Base-by-base conservation (phyloP, 2,329 filamentous ascomycete genomes). In the Tolypocladium capitatum region DNA sequence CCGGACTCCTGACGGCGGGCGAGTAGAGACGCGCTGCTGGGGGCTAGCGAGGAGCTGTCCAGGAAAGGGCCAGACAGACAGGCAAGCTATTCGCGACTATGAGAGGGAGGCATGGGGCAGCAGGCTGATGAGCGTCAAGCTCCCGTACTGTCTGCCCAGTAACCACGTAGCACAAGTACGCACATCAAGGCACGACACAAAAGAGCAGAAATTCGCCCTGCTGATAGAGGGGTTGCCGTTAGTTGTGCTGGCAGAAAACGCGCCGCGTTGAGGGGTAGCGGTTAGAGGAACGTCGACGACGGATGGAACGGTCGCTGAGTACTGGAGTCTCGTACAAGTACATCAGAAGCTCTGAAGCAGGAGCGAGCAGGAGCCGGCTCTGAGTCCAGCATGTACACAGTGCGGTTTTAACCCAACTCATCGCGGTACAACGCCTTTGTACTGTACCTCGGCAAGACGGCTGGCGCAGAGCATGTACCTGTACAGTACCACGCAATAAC, bases 401-500 rank as follows among this genome's bases (percentile, higher is more conserved):
- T 68, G 64, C 60, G 61, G 49, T 51, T 46, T 46, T 0, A 4
- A 14, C 3, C 9, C 14, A 7, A 34, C 20, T 44, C 34, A 49
- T 46, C 34, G 51, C 52, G 51, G 57, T 67, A 66, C 64, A 63
- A 56, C 52, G 42, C 46, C 47, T 45, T 59, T 59, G 64, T 62
- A 65, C 62, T 63, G 57, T 65, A 63, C 60, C 51, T 66, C 54
- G 56, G 57, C 53, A 59, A 55, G 58, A 56, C 55, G 57, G 56
- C 54, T 56, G 57, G 56, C 54, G 55, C 53, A 52, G 46, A 48
- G 43, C 52, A 55, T 56, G 65, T 68, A 65, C 59, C 62, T 57
- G 53, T 64, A 68, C 65, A 67, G 65, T 67, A 67, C 63, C 62
- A 49, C 56, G 48, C 51, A 56, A 55, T 53, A 53, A 41, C 32